Evolutionary conservation across 1,284 basidiomycete species (phyloP), one percentile per base, ranked within the genome.

Genomic region (Coniferiporia weirii): DNA sequence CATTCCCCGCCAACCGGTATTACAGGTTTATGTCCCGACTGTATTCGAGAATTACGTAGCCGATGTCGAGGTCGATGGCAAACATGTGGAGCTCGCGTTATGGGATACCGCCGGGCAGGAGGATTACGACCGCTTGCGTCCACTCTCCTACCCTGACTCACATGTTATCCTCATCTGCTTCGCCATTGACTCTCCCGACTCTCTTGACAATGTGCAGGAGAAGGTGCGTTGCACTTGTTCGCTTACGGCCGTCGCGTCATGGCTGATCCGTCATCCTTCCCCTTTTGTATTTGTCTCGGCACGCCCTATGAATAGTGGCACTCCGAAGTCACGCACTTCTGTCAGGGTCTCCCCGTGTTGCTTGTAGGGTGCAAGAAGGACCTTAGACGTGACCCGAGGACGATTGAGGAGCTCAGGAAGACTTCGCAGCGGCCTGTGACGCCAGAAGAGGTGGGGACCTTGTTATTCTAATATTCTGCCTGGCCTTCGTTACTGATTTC

Each of bases 101-200:
- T 95, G 93, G 93, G 93, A 96, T 89, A 96, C 93, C 61, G 93
- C 93, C 27, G 93, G 93, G 59, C 93, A 95, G 73, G 93, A 95
- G 75, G 84, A 86, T 72, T 91, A 89, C 71, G 93, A 95, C 75
- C 91, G 93, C 68, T 86, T 96, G 67, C 85, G 94, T 68, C 93
- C 93, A 60, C 83, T 95, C 65, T 89, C 85, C 62, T 95, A 95
- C 76, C 93, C 92, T 44, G 93, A 95, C 76, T 92, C 91, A 20
- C 89, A 95, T 72, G 93, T 95, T 70, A 93, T 95, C 73, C 82
- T 96, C 62, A 94, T 96, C 73, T 95, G 93, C 73, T 96, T 95
- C 71, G 90, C 93, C 46, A 85, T 95, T 64, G 93, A 96, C 78
- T 92, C 87, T 57, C 93, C 94, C 38, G 91, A 94, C 71, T 94